Evolutionary conservation across 2,329 filamentous ascomycete genomes (phyloP), one percentile per base, ranked within the genome.

Genomic region (Cladosporium oxysporum): DNA sequence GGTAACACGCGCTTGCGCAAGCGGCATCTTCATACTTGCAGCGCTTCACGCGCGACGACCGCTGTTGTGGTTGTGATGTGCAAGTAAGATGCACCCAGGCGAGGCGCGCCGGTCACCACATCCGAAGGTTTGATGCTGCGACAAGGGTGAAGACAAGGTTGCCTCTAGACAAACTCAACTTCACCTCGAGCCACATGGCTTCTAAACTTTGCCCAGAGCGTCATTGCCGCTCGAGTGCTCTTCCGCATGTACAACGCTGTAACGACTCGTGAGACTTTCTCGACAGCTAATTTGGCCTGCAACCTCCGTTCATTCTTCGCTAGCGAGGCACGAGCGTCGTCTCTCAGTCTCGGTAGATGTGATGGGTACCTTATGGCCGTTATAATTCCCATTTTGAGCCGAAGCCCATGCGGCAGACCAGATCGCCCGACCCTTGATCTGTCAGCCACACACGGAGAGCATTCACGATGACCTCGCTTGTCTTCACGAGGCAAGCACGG

Each of bases 101-200:
- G 61, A 63, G 61, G 23, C 61, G 61, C 37, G 49, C 61, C 61
- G 61, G 50, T 7, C 35, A 55, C 50, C 61, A 55, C 26, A 21
- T 21, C 23, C 29, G 44, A 53, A 62, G 58, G 44, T 37, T 21
- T 62, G 28, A 47, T 29, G 47, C 28, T 47, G 50, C 49, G 23
- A 53, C 35, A 53, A 63, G 61, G 49, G 49, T 63, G 61, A 57
- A 63, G 33, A 44, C 49, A 63, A 55, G 50, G 61, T 63, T 63
- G 50, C 8, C 49, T 57, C 61, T 57, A 63, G 50, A 21, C 61
- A 63, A 63, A 63, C 61, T 63, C 61, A 63, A 52, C 50, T 57
- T 23, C 28, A 23, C 55, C 49, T 52, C 61, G 61, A 63, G 35
- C 61, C 61, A 63, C 61, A 63, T 63, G 61, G 61, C 29, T 28